Conservation (phyloP, 2,329 filamentous ascomycete species). For the Colletotrichum magnum region DNA sequence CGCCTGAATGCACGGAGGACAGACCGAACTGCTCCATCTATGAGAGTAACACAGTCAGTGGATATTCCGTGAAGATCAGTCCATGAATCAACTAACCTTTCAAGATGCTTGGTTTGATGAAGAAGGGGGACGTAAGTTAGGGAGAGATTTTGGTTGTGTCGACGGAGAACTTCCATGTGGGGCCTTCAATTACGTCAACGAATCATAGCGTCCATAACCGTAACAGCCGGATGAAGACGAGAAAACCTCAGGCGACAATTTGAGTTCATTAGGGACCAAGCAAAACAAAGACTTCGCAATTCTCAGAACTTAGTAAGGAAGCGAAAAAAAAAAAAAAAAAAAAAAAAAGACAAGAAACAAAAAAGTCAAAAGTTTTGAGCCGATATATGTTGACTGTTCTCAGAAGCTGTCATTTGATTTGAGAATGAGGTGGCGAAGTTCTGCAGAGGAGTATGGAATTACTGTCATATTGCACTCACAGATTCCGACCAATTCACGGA, state of each 20-base stretch:
- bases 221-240: not conserved
- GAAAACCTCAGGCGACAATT: not conserved
- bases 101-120: not conserved
- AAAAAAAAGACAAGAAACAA: too few species aligned
- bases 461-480: too few species aligned
- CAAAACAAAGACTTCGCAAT: too few species aligned
- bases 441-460: too few species aligned
- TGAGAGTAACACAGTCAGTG: not conserved
- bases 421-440: too few species aligned
- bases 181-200: constrained; percentile 31
- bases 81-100: not conserved
- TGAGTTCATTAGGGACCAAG: too few species aligned
- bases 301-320: too few species aligned
- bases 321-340: too few species aligned
- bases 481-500: too few species aligned
- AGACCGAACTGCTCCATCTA: constrained; percentile 38
- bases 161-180: constrained; percentile 20
- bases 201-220: constrained; percentile 10
- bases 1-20: constrained; percentile 30
- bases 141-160: not conserved
- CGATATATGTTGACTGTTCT: too few species aligned
- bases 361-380: too few species aligned
- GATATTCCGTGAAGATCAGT: not conserved
- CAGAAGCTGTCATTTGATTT: too few species aligned
- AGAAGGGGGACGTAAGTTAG: not conserved